phyloP scores from a whole-genome alignment of 805 yeast genomes.

The Yarrowia keelungensis region DNA sequence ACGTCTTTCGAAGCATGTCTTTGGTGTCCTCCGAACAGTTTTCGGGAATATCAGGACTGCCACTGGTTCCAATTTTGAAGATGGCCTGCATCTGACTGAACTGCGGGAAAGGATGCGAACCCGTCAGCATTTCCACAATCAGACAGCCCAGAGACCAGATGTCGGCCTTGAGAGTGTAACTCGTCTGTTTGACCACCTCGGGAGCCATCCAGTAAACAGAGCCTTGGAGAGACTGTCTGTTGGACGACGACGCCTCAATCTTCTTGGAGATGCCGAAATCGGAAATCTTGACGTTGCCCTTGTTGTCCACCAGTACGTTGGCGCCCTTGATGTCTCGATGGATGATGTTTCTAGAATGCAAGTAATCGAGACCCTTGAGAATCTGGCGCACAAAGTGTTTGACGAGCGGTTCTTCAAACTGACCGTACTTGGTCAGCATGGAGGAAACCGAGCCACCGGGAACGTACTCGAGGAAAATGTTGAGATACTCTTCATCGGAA shows the following conservation, averaged over 20 bases:
- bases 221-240: constrained; percentile 88
- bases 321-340: constrained; percentile 93
- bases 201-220: constrained; percentile 99
- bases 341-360: constrained; percentile 77
- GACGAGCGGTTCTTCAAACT: constrained; percentile 78
- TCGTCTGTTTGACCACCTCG: constrained; percentile 92
- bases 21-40: constrained; percentile 67
- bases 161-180: constrained; percentile 91
- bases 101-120: constrained; percentile 94
- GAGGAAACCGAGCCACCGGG: constrained; percentile 77
- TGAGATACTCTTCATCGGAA: constrained; percentile 70
- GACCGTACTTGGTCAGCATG: constrained; percentile 74
- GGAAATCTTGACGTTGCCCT: constrained; percentile 81
- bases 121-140: constrained; percentile 93
- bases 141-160: constrained; percentile 98
- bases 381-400: constrained; percentile 78
- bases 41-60: constrained; percentile 77
- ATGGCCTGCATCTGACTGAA: constrained; percentile 97
- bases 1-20: constrained; percentile 69
- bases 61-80: constrained; percentile 86
- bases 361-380: constrained; percentile 72
- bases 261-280: constrained; percentile 85
- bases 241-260: constrained; percentile 59
- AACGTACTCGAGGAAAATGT: constrained; percentile 81
- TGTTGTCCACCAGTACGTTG: constrained; percentile 78